Evolutionary conservation across 2,329 filamentous ascomycete species (phyloP).

Genomic region (Sporothrix euskadiensis): DNA sequence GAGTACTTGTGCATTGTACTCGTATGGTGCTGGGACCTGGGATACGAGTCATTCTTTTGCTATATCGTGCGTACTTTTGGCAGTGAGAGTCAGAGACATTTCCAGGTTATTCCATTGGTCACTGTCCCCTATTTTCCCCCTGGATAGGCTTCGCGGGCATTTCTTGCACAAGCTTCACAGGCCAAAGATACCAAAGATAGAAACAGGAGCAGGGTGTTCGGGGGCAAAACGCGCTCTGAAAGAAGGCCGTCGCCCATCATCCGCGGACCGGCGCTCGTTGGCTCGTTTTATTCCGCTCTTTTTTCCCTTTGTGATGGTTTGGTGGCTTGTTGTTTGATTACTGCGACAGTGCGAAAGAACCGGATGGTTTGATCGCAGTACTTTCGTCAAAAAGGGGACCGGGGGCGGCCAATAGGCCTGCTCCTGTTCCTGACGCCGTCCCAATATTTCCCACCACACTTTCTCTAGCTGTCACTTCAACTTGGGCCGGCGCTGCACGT

Average conservation of each 20-base stretch:
- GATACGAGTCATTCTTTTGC: neutral
- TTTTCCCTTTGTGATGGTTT: neutral
- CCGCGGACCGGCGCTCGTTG: constrained; percentile 11
- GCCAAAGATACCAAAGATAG: neutral
- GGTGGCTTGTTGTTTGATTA: neutral
- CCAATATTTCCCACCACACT: neutral
- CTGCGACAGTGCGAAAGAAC: neutral
- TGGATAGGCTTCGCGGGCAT: neutral
- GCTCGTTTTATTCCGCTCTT: neutral
- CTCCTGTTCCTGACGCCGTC: constrained; percentile 13
- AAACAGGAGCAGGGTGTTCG: constrained; percentile 1
- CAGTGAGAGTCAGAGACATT: constrained; percentile 3
- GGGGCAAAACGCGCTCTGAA: neutral
- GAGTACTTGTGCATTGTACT: constrained; percentile 2
- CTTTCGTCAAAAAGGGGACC: neutral
- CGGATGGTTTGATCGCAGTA: neutral
- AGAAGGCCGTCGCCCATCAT: constrained; percentile 18
- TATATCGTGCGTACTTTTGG: neutral
- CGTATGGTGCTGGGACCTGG: neutral
- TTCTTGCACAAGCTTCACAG: neutral
- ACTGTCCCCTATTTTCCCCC: no score
- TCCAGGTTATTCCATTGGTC: constrained; percentile 6
- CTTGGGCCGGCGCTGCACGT: neutral
- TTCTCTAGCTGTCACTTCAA: constrained; percentile 19
- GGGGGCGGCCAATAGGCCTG: neutral